Evolutionary conservation across 2,329 filamentous ascomycete genomes (phyloP).

Genomic region (Dryadomyces quercus-mongolicae): DNA sequence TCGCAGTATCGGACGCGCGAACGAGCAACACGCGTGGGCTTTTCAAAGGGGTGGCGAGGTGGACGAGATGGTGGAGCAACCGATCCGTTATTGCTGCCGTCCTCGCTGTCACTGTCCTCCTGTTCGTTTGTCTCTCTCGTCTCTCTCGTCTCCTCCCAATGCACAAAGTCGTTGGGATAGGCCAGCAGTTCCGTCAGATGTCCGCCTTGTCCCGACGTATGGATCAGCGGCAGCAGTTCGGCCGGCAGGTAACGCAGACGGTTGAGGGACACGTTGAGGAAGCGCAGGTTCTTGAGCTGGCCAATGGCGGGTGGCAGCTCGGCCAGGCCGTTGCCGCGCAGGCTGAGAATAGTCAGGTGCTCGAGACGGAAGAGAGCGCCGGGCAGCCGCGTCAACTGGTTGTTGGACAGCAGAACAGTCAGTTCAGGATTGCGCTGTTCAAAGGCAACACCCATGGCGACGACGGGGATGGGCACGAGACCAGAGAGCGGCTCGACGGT

Average conservation of each 20-base stretch:
- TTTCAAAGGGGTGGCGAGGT: background rate
- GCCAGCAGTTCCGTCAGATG: constrained; percentile 40
- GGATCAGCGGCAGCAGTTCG: constrained; percentile 47
- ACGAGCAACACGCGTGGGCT: constrained; percentile 4
- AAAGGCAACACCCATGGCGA: constrained; percentile 46
- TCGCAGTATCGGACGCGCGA: constrained; percentile 12
- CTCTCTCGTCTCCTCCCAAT: constrained; percentile 1
- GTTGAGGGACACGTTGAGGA: constrained; percentile 57
- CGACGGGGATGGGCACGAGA: constrained; percentile 40
- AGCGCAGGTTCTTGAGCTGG: constrained; percentile 43
- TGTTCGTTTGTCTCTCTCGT: background rate
- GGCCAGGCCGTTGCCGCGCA: constrained; percentile 50
- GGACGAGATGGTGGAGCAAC: background rate
- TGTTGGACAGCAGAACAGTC: constrained; percentile 49
- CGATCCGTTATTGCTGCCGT: too few relatives aligned
- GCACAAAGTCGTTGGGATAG: constrained; percentile 52
- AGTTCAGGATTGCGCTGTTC: constrained; percentile 45
- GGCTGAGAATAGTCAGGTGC: constrained; percentile 50
- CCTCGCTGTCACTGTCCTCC: background rate
- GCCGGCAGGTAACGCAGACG: constrained; percentile 46
- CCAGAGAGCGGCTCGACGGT: constrained; percentile 44
- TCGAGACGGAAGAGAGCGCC: constrained; percentile 48
- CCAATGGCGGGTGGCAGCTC: constrained; percentile 49
- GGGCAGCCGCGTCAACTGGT: constrained; percentile 44
- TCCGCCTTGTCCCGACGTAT: constrained; percentile 17